phyloP scores from a whole-genome alignment of 2,329 filamentous ascomycete species.

The Ophiocordyceps australis region DNA sequence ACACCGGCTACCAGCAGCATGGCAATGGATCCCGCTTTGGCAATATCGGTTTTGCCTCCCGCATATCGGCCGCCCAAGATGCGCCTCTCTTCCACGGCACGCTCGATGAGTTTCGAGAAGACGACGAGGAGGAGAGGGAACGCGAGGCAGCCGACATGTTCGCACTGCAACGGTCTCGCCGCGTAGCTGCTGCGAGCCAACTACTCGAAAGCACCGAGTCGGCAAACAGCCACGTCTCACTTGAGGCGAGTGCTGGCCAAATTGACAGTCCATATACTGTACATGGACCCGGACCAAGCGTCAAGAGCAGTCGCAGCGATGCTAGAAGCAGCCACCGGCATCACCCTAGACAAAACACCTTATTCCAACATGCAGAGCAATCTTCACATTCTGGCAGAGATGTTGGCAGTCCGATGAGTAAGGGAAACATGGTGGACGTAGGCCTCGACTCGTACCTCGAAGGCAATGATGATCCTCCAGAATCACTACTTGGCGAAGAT shows the following conservation, averaged over 20 bases:
- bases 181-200: constrained; percentile 71
- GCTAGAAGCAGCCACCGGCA: constrained; percentile 20
- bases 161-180: constrained; percentile 73
- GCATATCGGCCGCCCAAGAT: constrained; percentile 53
- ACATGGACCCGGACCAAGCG: constrained; percentile 28
- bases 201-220: constrained; percentile 74
- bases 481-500: constrained; percentile 38
- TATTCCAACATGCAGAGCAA: constrained; percentile 24
- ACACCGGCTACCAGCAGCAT: constrained; percentile 58
- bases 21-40: constrained; percentile 56
- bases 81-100: constrained; percentile 91
- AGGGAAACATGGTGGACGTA: constrained; percentile 69
- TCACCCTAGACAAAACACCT: constrained; percentile 9
- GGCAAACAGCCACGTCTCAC: constrained; percentile 17
- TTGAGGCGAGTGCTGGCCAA: constrained; percentile 13
- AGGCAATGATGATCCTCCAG: constrained; percentile 37
- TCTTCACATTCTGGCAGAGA: constrained; percentile 15
- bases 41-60: constrained; percentile 52
- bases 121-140: constrained; percentile 81
- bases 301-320: constrained; percentile 48
- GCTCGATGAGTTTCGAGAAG: constrained; percentile 76
- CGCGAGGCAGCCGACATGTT: constrained; percentile 88
- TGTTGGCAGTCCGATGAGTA: constrained; percentile 14
- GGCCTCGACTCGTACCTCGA: constrained; percentile 54
- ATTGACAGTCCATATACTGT: constrained; percentile 21